Percentiles rank a stretch among this genome's conserved stretches.
Conservation (phyloP, 176 grass and related monocot genomes). For the Zea luxurians region DNA sequence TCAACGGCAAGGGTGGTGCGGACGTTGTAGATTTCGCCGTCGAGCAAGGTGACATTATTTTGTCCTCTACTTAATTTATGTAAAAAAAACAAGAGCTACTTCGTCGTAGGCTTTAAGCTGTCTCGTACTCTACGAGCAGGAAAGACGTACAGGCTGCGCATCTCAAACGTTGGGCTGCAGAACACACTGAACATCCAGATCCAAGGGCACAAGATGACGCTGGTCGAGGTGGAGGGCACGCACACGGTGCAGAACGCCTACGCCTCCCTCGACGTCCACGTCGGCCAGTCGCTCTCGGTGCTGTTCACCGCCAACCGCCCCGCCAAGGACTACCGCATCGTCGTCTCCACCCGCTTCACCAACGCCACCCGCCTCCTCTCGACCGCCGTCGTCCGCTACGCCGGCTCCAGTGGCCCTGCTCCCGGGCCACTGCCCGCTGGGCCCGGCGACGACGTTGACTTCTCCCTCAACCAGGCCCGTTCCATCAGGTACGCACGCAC, state of each 20-base stretch:
- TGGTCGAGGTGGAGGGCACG: slow-evolving; percentile 84
- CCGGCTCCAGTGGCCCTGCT: slow-evolving; percentile 28
- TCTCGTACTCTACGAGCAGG: slow-evolving; percentile 27
- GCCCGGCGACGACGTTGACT: slow-evolving; percentile 38
- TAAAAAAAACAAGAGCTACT: too few relatives aligned
- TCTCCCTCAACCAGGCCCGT: slow-evolving; percentile 65
- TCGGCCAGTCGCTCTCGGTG: slow-evolving; percentile 78
- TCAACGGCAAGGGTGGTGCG: slow-evolving; percentile 73
- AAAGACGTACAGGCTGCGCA: slow-evolving; percentile 66
- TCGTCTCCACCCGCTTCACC: slow-evolving; percentile 65
- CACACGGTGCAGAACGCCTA: slow-evolving; percentile 82
- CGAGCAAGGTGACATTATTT: slow-evolving; percentile 49
- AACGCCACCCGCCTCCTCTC: slow-evolving; percentile 33
- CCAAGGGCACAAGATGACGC: slow-evolving; percentile 59
- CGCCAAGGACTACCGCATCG: slow-evolving; percentile 52
- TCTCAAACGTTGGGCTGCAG: slow-evolving; percentile 77
- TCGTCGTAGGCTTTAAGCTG: neutral
- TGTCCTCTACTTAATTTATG: too few relatives aligned
- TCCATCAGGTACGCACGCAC: slow-evolving; percentile 40
- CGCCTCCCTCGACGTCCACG: slow-evolving; percentile 68
- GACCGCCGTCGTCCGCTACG: slow-evolving; percentile 57
- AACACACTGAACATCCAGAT: slow-evolving; percentile 67
- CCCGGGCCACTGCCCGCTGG: neutral
- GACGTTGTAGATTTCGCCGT: slow-evolving; percentile 42
- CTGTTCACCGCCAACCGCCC: slow-evolving; percentile 54